Evolutionary conservation across 306 rosid species (phyloP).

Genomic region (Prunus davidiana): DNA sequence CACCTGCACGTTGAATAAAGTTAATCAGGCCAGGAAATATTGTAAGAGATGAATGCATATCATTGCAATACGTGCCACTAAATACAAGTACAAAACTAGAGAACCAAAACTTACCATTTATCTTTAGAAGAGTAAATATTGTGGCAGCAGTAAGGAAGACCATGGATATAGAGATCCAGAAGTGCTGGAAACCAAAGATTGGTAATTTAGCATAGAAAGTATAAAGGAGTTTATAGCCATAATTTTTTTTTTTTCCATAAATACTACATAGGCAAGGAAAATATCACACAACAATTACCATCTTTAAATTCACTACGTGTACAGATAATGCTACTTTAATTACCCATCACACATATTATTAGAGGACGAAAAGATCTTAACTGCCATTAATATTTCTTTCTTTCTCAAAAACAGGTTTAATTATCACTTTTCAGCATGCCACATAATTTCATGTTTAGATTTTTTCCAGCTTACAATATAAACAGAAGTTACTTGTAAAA

Average conservation of each 20-base stretch:
- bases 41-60: neutral
- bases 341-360: neutral
- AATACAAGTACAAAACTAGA: neutral
- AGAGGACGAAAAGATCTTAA: neutral
- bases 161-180: constrained; percentile 99
- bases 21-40: neutral
- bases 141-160: constrained; percentile 94
- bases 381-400: neutral
- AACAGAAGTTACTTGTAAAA: neutral
- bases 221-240: neutral
- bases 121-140: constrained; percentile 79
- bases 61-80: neutral
- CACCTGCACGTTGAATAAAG: constrained; percentile 52
- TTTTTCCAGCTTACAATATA: neutral
- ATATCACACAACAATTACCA: neutral
- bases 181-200: constrained; percentile 63
- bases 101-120: constrained; percentile 62
- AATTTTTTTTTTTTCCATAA: neutral
- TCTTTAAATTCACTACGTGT: neutral
- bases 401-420: neutral
- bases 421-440: neutral
- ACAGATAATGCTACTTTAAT: neutral
- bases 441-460: neutral
- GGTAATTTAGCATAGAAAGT: constrained; percentile 24
- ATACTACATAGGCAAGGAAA: neutral